These are phyloP conservation scores for Aureobasidium sp. DNA, from an alignment of 2,329 filamentous ascomycete species.

Conservation along the genomic window DNA sequence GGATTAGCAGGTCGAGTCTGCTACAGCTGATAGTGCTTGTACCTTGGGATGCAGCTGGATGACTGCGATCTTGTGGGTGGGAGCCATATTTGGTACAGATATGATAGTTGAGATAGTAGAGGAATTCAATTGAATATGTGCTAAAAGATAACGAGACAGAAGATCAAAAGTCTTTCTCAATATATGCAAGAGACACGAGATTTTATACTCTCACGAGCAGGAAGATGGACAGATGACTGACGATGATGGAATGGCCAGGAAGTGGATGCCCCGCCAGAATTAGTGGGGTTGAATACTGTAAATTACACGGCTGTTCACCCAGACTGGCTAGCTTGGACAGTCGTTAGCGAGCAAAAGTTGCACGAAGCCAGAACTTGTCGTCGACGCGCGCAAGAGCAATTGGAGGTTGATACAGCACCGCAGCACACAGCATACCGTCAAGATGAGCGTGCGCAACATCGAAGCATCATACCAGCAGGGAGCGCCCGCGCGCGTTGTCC, in stretches of 20 bases:
- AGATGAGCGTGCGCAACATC: constrained; percentile 31
- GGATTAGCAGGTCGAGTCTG: background rate
- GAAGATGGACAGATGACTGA: background rate
- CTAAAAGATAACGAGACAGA: background rate
- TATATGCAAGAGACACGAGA: background rate
- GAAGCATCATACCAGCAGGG: constrained; percentile 36
- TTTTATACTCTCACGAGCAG: background rate
- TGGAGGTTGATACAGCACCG: background rate
- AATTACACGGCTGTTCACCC: background rate
- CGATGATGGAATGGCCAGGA: constrained; percentile 2
- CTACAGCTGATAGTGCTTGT: constrained; percentile 8
- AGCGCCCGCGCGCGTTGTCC: constrained; percentile 27
- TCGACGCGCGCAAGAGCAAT: background rate
- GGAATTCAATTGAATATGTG: background rate
- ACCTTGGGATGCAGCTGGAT: constrained; percentile 46
- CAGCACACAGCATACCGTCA: constrained; percentile 7
- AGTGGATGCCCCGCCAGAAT: background rate
- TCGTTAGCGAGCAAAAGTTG: constrained; percentile 12
- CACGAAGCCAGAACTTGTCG: constrained; percentile 13
- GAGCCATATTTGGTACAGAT: constrained; percentile 32
- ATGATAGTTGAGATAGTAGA: background rate
- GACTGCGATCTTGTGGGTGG: constrained; percentile 41
- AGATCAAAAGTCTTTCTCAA: background rate
- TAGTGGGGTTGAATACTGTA: background rate
- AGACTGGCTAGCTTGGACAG: background rate